phyloP scores from a whole-genome alignment of 2,329 filamentous ascomycete genomes.

The Ceratocystis lukuohia region DNA sequence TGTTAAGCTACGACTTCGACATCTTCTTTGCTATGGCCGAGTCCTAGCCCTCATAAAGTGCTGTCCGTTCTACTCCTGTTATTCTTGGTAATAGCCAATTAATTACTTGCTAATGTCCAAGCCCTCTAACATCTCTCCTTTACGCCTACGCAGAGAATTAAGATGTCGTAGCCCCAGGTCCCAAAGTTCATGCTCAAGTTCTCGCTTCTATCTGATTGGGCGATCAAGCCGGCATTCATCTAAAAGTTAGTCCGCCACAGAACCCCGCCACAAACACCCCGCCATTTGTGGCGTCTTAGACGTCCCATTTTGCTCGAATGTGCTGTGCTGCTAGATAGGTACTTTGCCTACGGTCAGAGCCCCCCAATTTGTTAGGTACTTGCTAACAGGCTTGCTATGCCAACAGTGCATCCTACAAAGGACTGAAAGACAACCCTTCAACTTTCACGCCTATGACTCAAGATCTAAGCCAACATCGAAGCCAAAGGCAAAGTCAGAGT shows the following conservation, averaged over 20 bases:
- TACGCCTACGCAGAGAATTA: too few species aligned
- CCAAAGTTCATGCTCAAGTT: not conserved
- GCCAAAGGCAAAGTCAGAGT: not conserved
- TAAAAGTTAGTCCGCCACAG: constrained; percentile 2
- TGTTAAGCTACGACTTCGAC: not conserved
- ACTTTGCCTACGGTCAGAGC: not conserved
- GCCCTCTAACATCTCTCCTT: too few species aligned
- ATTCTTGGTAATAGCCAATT: not conserved
- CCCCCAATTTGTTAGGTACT: not conserved
- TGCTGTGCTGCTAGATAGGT: constrained; percentile 9
- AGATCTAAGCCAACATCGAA: not conserved
- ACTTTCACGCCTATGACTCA: constrained; percentile 15
- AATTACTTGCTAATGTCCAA: too few species aligned
- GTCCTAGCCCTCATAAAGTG: not conserved
- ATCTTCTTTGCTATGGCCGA: not conserved
- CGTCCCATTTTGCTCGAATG: not conserved
- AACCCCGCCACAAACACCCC: constrained; percentile 18
- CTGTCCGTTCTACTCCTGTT: not conserved
- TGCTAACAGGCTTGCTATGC: not conserved
- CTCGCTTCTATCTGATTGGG: not conserved
- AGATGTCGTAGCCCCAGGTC: not conserved
- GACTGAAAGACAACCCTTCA: constrained; percentile 8
- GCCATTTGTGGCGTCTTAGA: constrained; percentile 17
- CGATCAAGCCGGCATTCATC: too few species aligned
- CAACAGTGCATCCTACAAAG: not conserved